Evolutionary conservation across 495 filamentous ascomycete species (phyloP), one percentile per base, ranked within the genome.

Genomic region (Xylaria telfairii): DNA sequence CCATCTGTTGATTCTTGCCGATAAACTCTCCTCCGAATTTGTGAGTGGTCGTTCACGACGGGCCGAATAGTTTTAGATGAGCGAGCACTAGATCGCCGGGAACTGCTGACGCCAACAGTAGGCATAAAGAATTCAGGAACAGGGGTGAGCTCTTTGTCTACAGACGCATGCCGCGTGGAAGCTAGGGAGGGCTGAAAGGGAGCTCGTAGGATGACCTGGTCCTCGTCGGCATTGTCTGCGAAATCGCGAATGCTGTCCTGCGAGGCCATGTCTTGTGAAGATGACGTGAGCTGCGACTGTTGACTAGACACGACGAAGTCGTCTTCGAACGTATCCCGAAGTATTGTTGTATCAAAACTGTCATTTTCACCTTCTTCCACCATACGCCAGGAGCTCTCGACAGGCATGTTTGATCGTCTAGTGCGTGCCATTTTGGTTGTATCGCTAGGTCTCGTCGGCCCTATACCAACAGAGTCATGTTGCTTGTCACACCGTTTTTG

Each of bases 351-450:
- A 65, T 86, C 84, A 73, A 86, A 84, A 67, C 82, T 84, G 68
- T 86, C 84, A 69, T 86, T 84, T 60, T 84, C 83, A 64, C 82
- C 80, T 57, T 78, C 81, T 63, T 86, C 83, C 24, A 86, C 83
- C 78, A 86, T 78, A 71, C 84, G 84, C 84, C 84, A 86, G 5
- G 84, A 85, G 68, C 80, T 78, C 69, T 81, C 81, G 26, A 83
- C 78, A 19, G 78, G 76, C 28, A 81, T 49, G 21, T 71, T 65
- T 6, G 65, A 64, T 24, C 56, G 57, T 34, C 57, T 53, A 4
- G 57, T 42, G 57, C 67, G 57, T 37, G 44, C 67, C 67, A 69
- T 69, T 41, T 19, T 66, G 7, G 3, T 62, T 28, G 42, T 62
- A 15, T 42, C 15, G 26, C 59, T 5, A 7, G 37, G 34, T 54